Base-by-base conservation (phyloP, 306 rosid genomes). In the Nissolia schottii region DNA sequence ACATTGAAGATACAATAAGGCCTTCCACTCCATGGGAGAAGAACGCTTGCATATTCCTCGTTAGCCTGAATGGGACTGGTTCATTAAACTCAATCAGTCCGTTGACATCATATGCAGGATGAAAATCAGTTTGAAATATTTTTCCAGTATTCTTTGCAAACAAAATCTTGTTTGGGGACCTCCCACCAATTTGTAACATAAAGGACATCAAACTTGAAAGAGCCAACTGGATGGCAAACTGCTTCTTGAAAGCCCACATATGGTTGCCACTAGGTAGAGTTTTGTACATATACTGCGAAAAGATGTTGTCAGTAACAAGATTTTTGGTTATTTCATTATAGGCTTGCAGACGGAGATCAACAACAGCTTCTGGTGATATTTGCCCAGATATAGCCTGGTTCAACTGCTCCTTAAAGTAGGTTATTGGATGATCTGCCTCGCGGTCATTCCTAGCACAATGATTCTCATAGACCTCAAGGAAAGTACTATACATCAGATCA, bases 401-500 rank as follows among this genome's bases (percentile, higher is more conserved):
- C 83, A 95, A 71, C 76, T 95, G 91, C 86, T 95, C 99, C 88
- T 91, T 95, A 86, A 95, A 95, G 73, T 77, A 91, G 64, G 96
- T 89, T 67, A 95, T 95, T 3, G 99, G 99, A 79, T 71, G 93
- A 85, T 95, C 99, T 22, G 99, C 97, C 87, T 92, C 99, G 16
- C 88, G 87, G 75, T 91, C 93, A 67, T 91, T 92, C 76, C 99
- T 89, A 22, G 99, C 92, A 81, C 99, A 95, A 76, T 95, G 97
- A 70, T 95, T 95, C 84, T 95, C 99, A 57, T 95, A 95, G 74
- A 95, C 99, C 92, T 95, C 99, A 75, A 95, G 99, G 87, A 91
- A 91, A 65, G 99, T 91, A 86, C 94, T 95, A 78, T 91, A 95
- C 99, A 95, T 88, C 81, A 95, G 81, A 85, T 95, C 99, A 81